Evolutionary conservation across 2,329 filamentous ascomycete species (phyloP), one percentile per base, ranked within the genome.

Genomic region (Cladosporium colombiae): DNA sequence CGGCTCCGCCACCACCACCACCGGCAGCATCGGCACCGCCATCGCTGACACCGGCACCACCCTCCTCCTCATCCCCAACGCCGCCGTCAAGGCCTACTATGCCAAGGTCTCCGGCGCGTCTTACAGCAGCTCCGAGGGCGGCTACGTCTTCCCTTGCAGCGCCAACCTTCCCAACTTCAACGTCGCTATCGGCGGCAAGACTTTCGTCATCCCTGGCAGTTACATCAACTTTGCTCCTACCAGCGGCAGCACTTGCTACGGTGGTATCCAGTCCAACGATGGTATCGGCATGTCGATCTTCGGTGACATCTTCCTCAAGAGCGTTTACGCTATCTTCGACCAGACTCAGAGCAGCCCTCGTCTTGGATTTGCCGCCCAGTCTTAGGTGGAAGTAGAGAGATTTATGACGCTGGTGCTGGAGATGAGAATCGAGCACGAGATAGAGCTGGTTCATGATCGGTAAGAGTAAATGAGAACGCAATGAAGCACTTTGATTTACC

Each of bases 21-120:
- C 75, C 56, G 73, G 77, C 68, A 82, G 85, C 76, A 72, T 78
- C 67, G 82, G 87, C 75, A 70, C 75, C 50, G 84, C 82, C 70
- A 90, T 91, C 75, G 86, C 87, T 72, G 89, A 91, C 78, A 91
- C 89, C 2, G 89, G 89, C 63, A 91, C 89, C 65, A 88, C 88
- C 1, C 85, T 91, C 33, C 77, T 90, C 64, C 81, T 89, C 68
- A 77, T 89, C 21, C 85, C 86, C 29, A 74, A 82, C 64, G 70
- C 74, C 35, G 80, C 89, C 66, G 83, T 86, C 68, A 70, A 77
- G 0, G 82, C 80, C 50, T 91, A 90, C 82, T 91, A 90, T 80
- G 74, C 74, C 44, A 74, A 85, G 67, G 82, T 91, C 67, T 64
- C 72, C 8, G 83, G 85, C 3, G 81, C 89, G 0, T 69, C 78